Conservation (phyloP, 192 early-diverging fungal genomes). For the Pilobolus umbonatus region DNA sequence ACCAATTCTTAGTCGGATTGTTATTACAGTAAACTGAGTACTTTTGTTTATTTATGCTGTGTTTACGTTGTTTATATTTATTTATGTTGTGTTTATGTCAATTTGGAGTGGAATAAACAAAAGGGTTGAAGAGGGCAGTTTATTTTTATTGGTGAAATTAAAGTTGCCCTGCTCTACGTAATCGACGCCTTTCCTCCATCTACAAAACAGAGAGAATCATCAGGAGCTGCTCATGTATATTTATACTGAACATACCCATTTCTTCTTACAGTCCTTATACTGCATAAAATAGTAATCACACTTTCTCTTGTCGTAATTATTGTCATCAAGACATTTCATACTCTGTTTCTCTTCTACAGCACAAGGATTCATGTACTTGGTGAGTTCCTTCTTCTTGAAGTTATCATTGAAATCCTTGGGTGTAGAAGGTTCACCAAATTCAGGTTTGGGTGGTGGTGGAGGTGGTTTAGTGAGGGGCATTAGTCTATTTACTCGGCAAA, state of each 20-base stretch:
- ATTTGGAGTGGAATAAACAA: no score
- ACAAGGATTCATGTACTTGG: conserved; percentile 54
- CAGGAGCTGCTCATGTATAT: not conserved
- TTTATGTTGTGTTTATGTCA: not conserved
- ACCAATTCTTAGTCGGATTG: no score
- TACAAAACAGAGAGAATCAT: not conserved
- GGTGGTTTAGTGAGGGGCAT: conserved; percentile 35
- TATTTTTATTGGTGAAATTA: not conserved
- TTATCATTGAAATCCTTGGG: conserved; percentile 38
- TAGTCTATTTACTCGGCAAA: not conserved
- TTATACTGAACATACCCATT: conserved; percentile 41
- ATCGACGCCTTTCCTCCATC: conserved; percentile 19
- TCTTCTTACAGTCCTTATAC: conserved; percentile 53
- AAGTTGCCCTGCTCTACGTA: conserved; percentile 18
- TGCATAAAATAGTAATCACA: conserved; percentile 48
- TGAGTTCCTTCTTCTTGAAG: conserved; percentile 43
- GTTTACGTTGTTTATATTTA: not conserved
- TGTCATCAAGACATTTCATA: conserved; percentile 49
- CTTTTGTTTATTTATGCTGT: no score
- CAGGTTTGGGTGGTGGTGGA: conserved; percentile 33
- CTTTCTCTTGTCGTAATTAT: conserved; percentile 45
- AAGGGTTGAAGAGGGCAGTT: not conserved
- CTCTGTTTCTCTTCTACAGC: conserved; percentile 40
- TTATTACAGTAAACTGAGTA: no score
- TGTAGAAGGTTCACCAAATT: conserved; percentile 33